Evolutionary conservation across 2,329 filamentous ascomycete species (phyloP).

Genomic region (Fusarium nurragi): DNA sequence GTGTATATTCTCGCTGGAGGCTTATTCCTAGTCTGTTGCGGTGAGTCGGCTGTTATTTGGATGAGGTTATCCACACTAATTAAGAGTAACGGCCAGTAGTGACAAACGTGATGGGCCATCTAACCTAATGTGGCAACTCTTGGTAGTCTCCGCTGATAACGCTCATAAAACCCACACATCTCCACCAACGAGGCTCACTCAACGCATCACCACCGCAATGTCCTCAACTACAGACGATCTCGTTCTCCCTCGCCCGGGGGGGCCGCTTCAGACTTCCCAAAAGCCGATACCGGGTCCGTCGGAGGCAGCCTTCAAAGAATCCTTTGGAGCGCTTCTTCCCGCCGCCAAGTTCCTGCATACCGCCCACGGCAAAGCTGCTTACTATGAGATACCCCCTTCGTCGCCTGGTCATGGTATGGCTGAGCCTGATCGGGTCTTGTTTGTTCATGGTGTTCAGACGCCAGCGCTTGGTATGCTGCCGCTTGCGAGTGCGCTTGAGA

Average conservation of each 20-base stretch:
- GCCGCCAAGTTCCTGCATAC: conserved; percentile 49
- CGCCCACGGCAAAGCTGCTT: conserved; percentile 50
- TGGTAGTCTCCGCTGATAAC: not conserved
- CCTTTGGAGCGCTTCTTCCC: conserved; percentile 54
- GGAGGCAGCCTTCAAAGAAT: conserved; percentile 49
- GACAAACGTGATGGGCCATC: too few species aligned
- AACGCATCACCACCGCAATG: not conserved
- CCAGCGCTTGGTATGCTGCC: conserved; percentile 59
- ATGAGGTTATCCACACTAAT: too few species aligned
- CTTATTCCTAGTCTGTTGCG: too few species aligned
- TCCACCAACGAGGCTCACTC: not conserved
- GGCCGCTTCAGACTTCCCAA: fast-evolving
- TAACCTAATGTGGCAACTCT: too few species aligned
- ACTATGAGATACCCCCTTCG: conserved; percentile 49
- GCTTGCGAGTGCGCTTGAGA: conserved; percentile 50
- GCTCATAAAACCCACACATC: not conserved
- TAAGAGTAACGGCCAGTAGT: too few species aligned
- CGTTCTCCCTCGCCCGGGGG: conserved; percentile 15
- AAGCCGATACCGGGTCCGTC: conserved; percentile 48
- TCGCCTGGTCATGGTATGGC: fast-evolving
- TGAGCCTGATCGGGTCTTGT: conserved; percentile 48
- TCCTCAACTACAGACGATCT: not conserved
- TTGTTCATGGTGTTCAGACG: conserved; percentile 63
- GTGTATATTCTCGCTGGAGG: too few species aligned
- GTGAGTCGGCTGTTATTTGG: too few species aligned